Evolutionary conservation across 2,329 filamentous ascomycete genomes (phyloP).

Genomic region (Exophiala bonariae): DNA sequence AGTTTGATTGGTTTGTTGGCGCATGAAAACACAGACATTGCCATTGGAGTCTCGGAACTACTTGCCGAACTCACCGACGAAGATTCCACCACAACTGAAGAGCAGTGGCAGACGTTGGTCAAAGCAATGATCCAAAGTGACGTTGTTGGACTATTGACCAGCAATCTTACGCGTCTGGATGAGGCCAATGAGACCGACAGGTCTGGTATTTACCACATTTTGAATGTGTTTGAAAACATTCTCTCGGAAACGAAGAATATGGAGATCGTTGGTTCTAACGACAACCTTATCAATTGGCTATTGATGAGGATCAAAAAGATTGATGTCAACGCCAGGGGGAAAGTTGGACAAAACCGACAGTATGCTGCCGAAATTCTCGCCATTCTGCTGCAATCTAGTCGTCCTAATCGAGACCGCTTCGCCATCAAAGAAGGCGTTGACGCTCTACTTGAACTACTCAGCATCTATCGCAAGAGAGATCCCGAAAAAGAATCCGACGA

Average conservation of each 20-base stretch:
- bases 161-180: slow-evolving; percentile 76
- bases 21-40: slow-evolving; percentile 96
- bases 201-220: slow-evolving; percentile 80
- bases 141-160: slow-evolving; percentile 70
- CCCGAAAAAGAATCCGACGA: slow-evolving; percentile 83
- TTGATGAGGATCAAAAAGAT: slow-evolving; percentile 68
- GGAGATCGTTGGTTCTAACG: slow-evolving; percentile 65
- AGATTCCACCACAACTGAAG: slow-evolving; percentile 77
- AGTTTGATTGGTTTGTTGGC: slow-evolving; percentile 80
- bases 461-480: slow-evolving; percentile 81
- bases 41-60: slow-evolving; percentile 86
- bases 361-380: slow-evolving; percentile 91
- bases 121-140: slow-evolving; percentile 66
- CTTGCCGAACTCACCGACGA: slow-evolving; percentile 91
- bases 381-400: slow-evolving; percentile 69
- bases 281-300: slow-evolving; percentile 73
- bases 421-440: slow-evolving; percentile 69
- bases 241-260: slow-evolving; percentile 70
- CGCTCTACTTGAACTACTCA: slow-evolving; percentile 75
- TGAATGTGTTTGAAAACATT: slow-evolving; percentile 82
- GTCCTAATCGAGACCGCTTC: slow-evolving; percentile 20
- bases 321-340: slow-evolving; percentile 52
- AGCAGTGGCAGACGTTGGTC: slow-evolving; percentile 77
- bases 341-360: slow-evolving; percentile 86
- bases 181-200: slow-evolving; percentile 72